Percentiles rank a stretch among this genome's conserved stretches.
phyloP scores from a whole-genome alignment of 495 filamentous ascomycete species.

The Daldinia concentrica region DNA sequence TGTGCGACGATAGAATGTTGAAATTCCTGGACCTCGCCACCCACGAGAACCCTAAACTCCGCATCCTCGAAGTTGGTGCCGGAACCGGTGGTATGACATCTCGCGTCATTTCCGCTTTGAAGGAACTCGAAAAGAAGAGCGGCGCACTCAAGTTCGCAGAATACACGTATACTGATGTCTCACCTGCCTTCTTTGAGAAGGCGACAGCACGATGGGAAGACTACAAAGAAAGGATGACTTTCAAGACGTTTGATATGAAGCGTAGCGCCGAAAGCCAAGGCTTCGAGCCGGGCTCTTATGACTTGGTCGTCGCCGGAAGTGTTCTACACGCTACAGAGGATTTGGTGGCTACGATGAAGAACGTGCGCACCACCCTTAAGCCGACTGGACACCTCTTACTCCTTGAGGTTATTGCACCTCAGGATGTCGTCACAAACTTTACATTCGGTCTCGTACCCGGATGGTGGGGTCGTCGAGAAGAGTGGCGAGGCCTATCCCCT shows the following conservation, averaged over 20 bases:
- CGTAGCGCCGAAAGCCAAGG: constrained; percentile 43
- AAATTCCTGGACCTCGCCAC: constrained; percentile 40
- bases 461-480: constrained; percentile 60
- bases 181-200: constrained; percentile 60
- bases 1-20: constrained; percentile 37
- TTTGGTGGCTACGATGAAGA: constrained; percentile 48
- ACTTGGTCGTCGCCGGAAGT: constrained; percentile 56
- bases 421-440: constrained; percentile 48
- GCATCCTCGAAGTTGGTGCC: constrained; percentile 59
- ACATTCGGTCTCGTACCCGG: constrained; percentile 57
- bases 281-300: constrained; percentile 47
- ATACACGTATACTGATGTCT: constrained; percentile 65
- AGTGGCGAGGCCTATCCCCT: constrained; percentile 45
- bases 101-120: constrained; percentile 30
- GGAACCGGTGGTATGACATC: constrained; percentile 56
- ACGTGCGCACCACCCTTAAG: constrained; percentile 50
- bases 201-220: constrained; percentile 37
- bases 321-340: constrained; percentile 60
- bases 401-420: constrained; percentile 47
- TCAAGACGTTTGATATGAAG: constrained; percentile 49
- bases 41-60: constrained; percentile 54
- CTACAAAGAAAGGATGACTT: constrained; percentile 40
- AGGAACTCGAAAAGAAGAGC: constrained; percentile 32
- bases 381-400: constrained; percentile 52
- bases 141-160: constrained; percentile 45